phyloP scores from a whole-genome alignment of 441 rosid genomes.

The Mallotus repandus region DNA sequence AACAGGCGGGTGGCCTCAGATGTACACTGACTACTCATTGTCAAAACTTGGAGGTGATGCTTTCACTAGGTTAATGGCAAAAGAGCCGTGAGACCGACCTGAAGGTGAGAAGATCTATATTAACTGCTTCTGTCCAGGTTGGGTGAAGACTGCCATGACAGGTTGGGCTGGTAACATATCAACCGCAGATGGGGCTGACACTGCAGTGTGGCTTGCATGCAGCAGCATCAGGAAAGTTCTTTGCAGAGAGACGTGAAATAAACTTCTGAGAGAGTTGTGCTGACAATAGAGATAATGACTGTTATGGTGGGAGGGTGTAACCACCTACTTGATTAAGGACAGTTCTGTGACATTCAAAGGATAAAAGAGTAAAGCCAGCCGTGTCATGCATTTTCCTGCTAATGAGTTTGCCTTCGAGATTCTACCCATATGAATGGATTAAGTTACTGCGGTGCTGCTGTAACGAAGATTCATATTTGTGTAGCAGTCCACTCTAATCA shows the following conservation, averaged over 20 bases:
- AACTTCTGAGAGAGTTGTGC: constrained; percentile 44
- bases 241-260: constrained; percentile 93
- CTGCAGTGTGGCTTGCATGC: constrained; percentile 86
- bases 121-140: constrained; percentile 92
- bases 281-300: background rate
- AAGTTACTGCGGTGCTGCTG: background rate
- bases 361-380: background rate
- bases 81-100: constrained; percentile 43
- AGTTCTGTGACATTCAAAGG: background rate
- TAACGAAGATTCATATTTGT: background rate
- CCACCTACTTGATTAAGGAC: background rate
- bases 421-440: background rate
- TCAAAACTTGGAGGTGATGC: constrained; percentile 90
- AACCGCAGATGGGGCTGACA: constrained; percentile 80
- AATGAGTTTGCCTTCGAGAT: background rate
- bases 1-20: constrained; percentile 91
- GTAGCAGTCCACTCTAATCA: constrained; percentile 3
- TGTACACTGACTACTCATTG: constrained; percentile 71
- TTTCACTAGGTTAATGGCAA: constrained; percentile 64
- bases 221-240: constrained; percentile 63
- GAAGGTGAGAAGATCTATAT: constrained; percentile 71
- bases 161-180: constrained; percentile 80
- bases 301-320: background rate
- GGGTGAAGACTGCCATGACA: constrained; percentile 95
- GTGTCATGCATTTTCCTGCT: background rate